Base-by-base conservation (phyloP, 1,284 basidiomycete species). In the Rhodotorula sp. region DNA sequence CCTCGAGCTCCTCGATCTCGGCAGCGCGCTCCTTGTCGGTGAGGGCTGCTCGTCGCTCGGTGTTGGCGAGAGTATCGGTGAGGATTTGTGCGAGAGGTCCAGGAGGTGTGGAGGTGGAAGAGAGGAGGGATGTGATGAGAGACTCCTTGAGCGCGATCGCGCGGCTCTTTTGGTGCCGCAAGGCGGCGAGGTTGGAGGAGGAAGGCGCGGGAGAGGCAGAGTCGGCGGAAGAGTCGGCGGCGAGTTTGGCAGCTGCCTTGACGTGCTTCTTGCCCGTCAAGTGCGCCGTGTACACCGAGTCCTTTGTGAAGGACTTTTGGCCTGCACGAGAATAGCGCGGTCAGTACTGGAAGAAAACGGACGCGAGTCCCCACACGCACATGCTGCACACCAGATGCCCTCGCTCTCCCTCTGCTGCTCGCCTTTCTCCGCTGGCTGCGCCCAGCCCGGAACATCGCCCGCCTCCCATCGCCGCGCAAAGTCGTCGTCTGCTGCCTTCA, bases 281-380 rank as follows among this genome's bases (percentile, higher is more conserved):
- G 79, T 99, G 96, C 8, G 93, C 94, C 77, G 97, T 92, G 80
- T 94, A 99, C 8, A 99, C 96, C 0, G 95, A 97, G 80, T 97
- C 92, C 80, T 98, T 99, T 20, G 94, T 87, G 80, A 98, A 99
- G 71, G 86, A 84, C 78, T 94, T 94, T 80, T 94, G 91, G 79
- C 94, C 92, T 94, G 67, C 58, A 51, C 28, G 62, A 10, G 30
- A 9, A 34, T n/a, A 47, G 24, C 11, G 15, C 20, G 1, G 37
- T 46, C 47, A 26, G 28, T 15, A 37, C 13, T 4, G 6, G 5
- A 18, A 11, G 31, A 9, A 18, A n/a, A 24, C 6, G 5, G 15
- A 30, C n/a, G 15, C 0, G 11, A 47, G 26, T 13, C n/a, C 55
- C 22, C 1, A 4, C 2, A 85, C 92, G 82, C 82, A 93, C 94